These are phyloP conservation scores for Cercophora sp. DNA, from an alignment of 495 filamentous ascomycete species.

Conservation along the genomic window DNA sequence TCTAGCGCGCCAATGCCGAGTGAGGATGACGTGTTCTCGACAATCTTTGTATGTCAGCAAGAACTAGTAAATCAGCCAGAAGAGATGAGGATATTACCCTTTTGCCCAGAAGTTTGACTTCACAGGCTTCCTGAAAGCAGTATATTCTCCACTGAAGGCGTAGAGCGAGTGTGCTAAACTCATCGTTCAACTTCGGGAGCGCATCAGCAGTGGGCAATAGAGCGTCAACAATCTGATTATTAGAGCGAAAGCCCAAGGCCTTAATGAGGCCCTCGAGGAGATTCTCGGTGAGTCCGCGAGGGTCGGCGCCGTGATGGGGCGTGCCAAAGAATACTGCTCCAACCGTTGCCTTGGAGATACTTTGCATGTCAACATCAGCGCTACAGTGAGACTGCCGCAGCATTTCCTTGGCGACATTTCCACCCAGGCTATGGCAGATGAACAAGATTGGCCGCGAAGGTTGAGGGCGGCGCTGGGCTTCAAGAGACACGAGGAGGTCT, in stretches of 20 bases:
- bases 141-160: conserved; percentile 20
- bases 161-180: conserved; percentile 17
- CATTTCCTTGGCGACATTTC: conserved; percentile 38
- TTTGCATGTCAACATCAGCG: conserved; percentile 13
- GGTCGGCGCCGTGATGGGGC: conserved; percentile 27
- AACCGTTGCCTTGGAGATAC: conserved; percentile 28
- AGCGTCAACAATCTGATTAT: conserved; percentile 19
- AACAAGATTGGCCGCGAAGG: conserved; percentile 31
- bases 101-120: no score
- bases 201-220: conserved; percentile 19
- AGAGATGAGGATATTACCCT: no score
- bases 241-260: conserved; percentile 11
- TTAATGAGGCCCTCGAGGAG: conserved; percentile 14
- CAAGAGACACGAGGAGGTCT: no score
- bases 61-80: no score
- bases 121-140: conserved; percentile 27
- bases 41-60: no score
- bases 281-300: conserved; percentile 12
- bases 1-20: no score
- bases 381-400: conserved; percentile 11
- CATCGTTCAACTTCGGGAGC: conserved; percentile 18
- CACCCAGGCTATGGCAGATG: conserved; percentile 41
- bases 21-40: no score
- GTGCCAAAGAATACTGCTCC: conserved; percentile 39
- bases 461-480: conserved; percentile 17